Evolutionary conservation across 768 basidiomycete genomes (phyloP), one percentile per base, ranked within the genome.

Genomic region (Tubosaeta sp.): DNA sequence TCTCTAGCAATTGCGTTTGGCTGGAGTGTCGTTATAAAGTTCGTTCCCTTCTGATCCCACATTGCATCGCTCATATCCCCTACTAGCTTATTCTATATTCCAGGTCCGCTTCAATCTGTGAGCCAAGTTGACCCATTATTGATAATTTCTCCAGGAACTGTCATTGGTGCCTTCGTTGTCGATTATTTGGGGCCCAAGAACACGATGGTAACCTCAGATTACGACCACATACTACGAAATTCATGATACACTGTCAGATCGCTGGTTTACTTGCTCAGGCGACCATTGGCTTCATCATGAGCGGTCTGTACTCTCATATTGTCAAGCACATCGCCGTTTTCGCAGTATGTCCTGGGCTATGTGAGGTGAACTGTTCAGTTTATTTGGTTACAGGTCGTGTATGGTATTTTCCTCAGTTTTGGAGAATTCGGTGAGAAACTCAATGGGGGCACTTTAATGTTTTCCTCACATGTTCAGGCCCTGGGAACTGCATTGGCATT

Each of bases 1-100:
- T 74, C 81, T 8, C 72, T 93, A 19, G 63, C 71, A 6, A 75
- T 85, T 39, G 75, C 87, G 12, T 83, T 94, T 54, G 91, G 91
- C 16, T 94, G 91, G 93, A 81, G 78, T 56, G 84, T 87, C 38
- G 82, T 94, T 25, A 86, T 92, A 72, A 87, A 89, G 89, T 89
- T 65, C 39, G 79, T 57, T 12, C 30, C 18, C 30, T 45, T 52
- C 25, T 40, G 8, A 16, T 46, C 44, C 29, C 40, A 24, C 21
- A 18, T 10, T 6, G 18, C 13, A 6, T 41, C 35, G 14, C 51
- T 61, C 44, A 64, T 3, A 10, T 18, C 3, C 44, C 46, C 49
- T 42, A 14, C 22, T 53, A 81, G 80, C 65, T 67, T 78, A 61
- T 83, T 84, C 67, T 84, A 87, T 60, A 76, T 87, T n/a, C 85